These are phyloP conservation scores for Filobasidium uniguttulatum DNA, from an alignment of 1,284 basidiomycete species.

Conservation along the genomic window DNA sequence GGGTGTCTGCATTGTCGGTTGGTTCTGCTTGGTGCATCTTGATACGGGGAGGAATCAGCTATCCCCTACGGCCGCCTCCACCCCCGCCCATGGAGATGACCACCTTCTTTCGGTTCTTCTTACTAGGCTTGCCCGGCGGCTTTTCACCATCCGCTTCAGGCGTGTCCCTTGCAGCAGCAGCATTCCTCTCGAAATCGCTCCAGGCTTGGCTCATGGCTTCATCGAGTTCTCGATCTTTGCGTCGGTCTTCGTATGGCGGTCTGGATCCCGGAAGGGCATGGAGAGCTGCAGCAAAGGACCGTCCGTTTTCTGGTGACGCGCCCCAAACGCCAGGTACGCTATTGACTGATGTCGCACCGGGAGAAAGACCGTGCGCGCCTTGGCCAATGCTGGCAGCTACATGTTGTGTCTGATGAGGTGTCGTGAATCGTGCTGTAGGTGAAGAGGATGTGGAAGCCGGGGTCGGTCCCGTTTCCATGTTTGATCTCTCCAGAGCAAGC, in stretches of 20 bases:
- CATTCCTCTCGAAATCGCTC: constrained; percentile 54
- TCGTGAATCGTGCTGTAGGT: constrained; percentile 42
- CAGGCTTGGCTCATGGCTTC: constrained; percentile 67
- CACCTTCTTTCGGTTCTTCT: constrained; percentile 48
- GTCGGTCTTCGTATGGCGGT: constrained; percentile 4
- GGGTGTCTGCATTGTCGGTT: too few species aligned
- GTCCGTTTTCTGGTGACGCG: neutral
- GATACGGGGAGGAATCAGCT: too few species aligned
- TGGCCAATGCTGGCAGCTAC: constrained; percentile 16
- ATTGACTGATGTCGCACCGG: constrained; percentile 14
- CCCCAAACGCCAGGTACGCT: constrained; percentile 1
- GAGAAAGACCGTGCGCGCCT: constrained; percentile 16
- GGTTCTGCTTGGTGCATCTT: too few species aligned
- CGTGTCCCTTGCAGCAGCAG: constrained; percentile 9
- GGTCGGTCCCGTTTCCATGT: constrained; percentile 14
- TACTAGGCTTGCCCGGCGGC: constrained; percentile 36
- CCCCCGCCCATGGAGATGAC: constrained; percentile 15
- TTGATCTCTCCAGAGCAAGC: constrained; percentile 24
- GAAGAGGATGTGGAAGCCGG: constrained; percentile 13
- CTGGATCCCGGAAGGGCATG: constrained; percentile 19
- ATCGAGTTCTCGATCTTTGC: constrained; percentile 44
- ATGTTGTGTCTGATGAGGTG: constrained; percentile 8
- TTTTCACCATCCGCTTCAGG: constrained; percentile 33
- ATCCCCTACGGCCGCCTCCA: too few species aligned
- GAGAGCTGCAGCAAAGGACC: constrained; percentile 21